phyloP scores from a whole-genome alignment of 768 basidiomycete genomes.

The Nidularia sp. region DNA sequence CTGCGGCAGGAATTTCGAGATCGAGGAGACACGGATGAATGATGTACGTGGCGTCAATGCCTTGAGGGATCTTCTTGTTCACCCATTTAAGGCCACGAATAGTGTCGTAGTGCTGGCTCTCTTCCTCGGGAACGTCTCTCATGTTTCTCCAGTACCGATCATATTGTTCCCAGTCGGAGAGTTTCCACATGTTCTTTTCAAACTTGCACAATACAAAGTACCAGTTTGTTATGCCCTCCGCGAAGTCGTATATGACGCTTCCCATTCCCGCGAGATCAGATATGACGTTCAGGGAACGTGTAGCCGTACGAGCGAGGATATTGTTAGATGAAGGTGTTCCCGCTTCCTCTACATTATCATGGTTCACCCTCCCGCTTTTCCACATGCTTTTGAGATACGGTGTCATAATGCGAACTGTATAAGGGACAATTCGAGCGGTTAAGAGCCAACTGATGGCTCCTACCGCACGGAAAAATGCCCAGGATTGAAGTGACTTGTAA shows the following conservation, averaged over 20 bases:
- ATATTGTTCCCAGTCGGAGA: neutral
- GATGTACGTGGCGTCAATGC: neutral
- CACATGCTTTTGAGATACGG: neutral
- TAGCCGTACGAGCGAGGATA: neutral
- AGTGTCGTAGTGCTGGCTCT: neutral
- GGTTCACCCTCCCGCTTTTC: neutral
- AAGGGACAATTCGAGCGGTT: neutral
- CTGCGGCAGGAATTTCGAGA: neutral
- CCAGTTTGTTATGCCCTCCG: neutral
- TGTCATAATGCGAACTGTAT: neutral
- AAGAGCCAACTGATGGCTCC: neutral
- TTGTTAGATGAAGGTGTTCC: neutral
- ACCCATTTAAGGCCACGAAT: neutral
- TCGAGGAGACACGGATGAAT: neutral
- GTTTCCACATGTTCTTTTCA: neutral
- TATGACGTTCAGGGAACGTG: too few species aligned
- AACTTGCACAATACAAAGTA: neutral
- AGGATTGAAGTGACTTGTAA: constrained; percentile 10
- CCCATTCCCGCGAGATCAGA: too few species aligned
- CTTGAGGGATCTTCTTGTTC: neutral
- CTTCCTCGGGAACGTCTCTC: neutral
- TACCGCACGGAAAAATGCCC: constrained; percentile 1
- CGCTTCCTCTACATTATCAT: neutral
- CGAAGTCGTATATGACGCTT: neutral
- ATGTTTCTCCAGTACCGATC: neutral